These are phyloP conservation scores for Volvariella surrecta DNA, from an alignment of 1,284 basidiomycete genomes.

Conservation along the genomic window DNA sequence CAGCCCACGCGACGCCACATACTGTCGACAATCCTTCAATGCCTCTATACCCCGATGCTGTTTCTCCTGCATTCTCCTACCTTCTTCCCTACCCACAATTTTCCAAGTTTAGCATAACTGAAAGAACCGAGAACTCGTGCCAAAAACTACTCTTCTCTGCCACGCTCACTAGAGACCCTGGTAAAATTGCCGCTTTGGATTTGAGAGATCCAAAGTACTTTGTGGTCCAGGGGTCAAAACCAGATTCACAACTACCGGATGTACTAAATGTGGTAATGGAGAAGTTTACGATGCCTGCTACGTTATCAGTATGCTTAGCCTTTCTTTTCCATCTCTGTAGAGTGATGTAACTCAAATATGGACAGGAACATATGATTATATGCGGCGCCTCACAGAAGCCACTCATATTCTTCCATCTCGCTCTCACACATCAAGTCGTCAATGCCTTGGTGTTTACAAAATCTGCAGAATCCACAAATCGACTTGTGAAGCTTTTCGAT, in stretches of 20 bases:
- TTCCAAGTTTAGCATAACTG: slow-evolving; percentile 36
- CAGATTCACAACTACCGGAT: slow-evolving; percentile 23
- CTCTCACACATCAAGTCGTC: slow-evolving; percentile 51
- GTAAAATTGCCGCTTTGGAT: slow-evolving; percentile 80
- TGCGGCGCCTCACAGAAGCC: slow-evolving; percentile 81
- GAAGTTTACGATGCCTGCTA: slow-evolving; percentile 77
- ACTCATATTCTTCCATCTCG: slow-evolving; percentile 81
- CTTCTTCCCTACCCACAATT: slow-evolving; percentile 30
- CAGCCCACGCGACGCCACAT: slow-evolving; percentile 10
- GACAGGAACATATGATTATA: slow-evolving; percentile 83
- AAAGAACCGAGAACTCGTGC: slow-evolving; percentile 57
- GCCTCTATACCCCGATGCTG: slow-evolving; percentile 36
- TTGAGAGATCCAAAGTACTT: slow-evolving; percentile 84
- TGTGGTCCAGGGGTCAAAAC: slow-evolving; percentile 54
- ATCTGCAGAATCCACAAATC: slow-evolving; percentile 82
- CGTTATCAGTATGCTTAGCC: slow-evolving; percentile 48
- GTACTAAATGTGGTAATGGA: slow-evolving; percentile 56
- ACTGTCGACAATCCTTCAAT: slow-evolving; percentile 5
- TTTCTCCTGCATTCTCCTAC: slow-evolving; percentile 51
- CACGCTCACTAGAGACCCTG: slow-evolving; percentile 90
- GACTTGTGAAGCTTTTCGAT: slow-evolving; percentile 78
- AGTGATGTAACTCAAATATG: slow-evolving; percentile 1
- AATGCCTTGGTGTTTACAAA: slow-evolving; percentile 94
- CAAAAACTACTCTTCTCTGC: slow-evolving; percentile 98
- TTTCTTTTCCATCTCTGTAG: slow-evolving; percentile 4